These are phyloP conservation scores for Trichosporon sp. DNA, from an alignment of 1,284 basidiomycete genomes.

Conservation along the genomic window DNA sequence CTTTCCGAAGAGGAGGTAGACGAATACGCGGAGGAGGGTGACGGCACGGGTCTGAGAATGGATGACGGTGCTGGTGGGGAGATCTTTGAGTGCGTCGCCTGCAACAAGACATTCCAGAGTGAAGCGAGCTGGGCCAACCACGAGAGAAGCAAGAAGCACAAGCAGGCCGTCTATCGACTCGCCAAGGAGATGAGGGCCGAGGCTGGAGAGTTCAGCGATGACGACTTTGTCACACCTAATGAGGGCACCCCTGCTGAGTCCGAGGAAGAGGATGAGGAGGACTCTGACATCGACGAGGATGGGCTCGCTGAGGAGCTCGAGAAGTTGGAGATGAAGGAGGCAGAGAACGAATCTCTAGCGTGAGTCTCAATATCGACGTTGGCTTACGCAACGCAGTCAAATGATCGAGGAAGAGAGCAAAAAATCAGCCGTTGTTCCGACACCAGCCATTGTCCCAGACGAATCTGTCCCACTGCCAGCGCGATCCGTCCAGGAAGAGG, in stretches of 20 bases:
- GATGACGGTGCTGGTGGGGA: conserved; percentile 33
- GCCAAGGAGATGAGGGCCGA: conserved; percentile 58
- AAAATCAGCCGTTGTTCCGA: conserved; percentile 14
- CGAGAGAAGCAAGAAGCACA: conserved; percentile 91
- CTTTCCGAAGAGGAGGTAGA: conserved; percentile 52
- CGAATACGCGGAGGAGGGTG: conserved; percentile 34
- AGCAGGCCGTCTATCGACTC: conserved; percentile 77
- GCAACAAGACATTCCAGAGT: conserved; percentile 81
- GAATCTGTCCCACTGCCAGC: background rate
- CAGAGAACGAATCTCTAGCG: conserved; percentile 16
- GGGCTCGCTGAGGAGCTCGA: conserved; percentile 11
- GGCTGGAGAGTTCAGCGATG: conserved; percentile 14
- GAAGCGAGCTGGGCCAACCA: conserved; percentile 96
- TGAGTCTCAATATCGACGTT: background rate
- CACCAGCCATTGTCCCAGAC: conserved; percentile 20
- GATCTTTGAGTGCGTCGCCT: conserved; percentile 89
- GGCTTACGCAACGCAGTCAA: background rate
- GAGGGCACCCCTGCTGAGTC: conserved; percentile 30
- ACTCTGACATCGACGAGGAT: conserved; percentile 16
- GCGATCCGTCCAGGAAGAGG: background rate
- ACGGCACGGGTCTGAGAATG: conserved; percentile 30
- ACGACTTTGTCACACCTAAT: conserved; percentile 15
- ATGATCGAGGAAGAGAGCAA: conserved; percentile 9
- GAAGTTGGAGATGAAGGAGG: conserved; percentile 16
- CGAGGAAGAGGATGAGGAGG: conserved; percentile 23